These are phyloP conservation scores for Ogataea pilisensis DNA, from an alignment of 805 yeast genomes.

Conservation along the genomic window DNA sequence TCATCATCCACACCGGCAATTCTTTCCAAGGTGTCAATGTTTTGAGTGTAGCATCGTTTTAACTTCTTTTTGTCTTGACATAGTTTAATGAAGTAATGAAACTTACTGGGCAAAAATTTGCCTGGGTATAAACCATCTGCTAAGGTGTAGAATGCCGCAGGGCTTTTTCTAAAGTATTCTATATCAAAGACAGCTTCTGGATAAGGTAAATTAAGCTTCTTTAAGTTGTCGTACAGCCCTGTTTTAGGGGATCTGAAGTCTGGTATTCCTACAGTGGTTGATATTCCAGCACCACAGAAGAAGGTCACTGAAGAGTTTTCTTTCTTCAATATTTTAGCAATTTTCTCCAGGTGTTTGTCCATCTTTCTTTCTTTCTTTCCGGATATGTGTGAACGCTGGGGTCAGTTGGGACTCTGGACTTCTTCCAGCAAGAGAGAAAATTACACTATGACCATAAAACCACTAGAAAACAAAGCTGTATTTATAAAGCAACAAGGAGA, in stretches of 20 bases:
- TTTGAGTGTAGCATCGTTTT: conserved; percentile 81
- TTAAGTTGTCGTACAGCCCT: conserved; percentile 78
- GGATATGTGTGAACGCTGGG: too few relatives aligned
- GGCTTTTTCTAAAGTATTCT: conserved; percentile 68
- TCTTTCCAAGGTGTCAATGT: conserved; percentile 88
- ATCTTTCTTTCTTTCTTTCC: too few relatives aligned
- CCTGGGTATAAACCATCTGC: conserved; percentile 90
- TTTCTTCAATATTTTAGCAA: conserved; percentile 21
- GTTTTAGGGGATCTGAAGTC: conserved; percentile 92
- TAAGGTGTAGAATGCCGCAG: conserved; percentile 78
- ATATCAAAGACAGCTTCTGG: conserved; percentile 97
- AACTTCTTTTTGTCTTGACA: conserved; percentile 61
- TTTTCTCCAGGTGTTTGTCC: conserved; percentile 21
- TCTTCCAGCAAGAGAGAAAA: too few relatives aligned
- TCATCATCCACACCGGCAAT: conserved; percentile 70
- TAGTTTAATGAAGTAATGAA: conserved; percentile 68
- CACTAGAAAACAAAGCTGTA: too few relatives aligned
- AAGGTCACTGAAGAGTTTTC: conserved; percentile 46
- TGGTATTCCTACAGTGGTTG: conserved; percentile 92
- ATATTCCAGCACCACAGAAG: conserved; percentile 90
- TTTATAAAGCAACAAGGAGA: too few relatives aligned
- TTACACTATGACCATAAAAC: too few relatives aligned
- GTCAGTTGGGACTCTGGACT: too few relatives aligned
- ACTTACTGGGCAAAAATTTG: conserved; percentile 74
- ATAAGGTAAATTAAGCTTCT: conserved; percentile 71